Conservation (phyloP, 1,284 basidiomycete species). For the Wallemia hederae region DNA sequence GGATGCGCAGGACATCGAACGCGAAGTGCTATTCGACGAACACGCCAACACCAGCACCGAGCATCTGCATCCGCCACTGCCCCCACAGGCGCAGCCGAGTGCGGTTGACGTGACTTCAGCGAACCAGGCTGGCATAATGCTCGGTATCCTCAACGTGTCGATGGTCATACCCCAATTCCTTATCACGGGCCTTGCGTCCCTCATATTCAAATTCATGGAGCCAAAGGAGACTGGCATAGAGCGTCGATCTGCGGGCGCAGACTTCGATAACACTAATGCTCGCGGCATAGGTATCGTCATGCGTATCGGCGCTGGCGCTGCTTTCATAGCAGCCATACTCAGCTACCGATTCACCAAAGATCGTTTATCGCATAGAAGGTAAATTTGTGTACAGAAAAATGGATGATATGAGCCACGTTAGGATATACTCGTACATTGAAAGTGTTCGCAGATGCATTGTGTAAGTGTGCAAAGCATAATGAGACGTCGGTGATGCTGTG, state of each 20-base stretch:
- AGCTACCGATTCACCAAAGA: not conserved
- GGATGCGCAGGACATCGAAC: conserved; percentile 2
- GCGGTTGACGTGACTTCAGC: conserved; percentile 20
- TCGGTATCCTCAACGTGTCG: conserved; percentile 75
- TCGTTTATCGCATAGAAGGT: not conserved
- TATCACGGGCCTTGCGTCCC: conserved; percentile 19
- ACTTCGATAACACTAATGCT: not conserved
- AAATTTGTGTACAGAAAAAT: not conserved
- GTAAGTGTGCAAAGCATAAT: not conserved
- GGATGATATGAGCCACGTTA: no score
- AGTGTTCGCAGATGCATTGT: not conserved
- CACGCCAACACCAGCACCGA: conserved; percentile 10
- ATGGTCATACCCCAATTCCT: conserved; percentile 33
- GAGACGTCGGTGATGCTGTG: no score
- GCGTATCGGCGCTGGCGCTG: not conserved
- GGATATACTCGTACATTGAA: not conserved
- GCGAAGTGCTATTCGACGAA: conserved; percentile 11
- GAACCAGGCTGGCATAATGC: conserved; percentile 60
- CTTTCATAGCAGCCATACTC: not conserved
- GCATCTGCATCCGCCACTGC: conserved; percentile 7
- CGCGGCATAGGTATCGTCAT: not conserved
- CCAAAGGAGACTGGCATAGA: not conserved
- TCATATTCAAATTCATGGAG: conserved; percentile 17
- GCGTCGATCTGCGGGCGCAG: not conserved
- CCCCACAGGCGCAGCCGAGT: conserved; percentile 4